Conservation (phyloP, 768 basidiomycete species). For the Hemileccinum rubropunctum region DNA sequence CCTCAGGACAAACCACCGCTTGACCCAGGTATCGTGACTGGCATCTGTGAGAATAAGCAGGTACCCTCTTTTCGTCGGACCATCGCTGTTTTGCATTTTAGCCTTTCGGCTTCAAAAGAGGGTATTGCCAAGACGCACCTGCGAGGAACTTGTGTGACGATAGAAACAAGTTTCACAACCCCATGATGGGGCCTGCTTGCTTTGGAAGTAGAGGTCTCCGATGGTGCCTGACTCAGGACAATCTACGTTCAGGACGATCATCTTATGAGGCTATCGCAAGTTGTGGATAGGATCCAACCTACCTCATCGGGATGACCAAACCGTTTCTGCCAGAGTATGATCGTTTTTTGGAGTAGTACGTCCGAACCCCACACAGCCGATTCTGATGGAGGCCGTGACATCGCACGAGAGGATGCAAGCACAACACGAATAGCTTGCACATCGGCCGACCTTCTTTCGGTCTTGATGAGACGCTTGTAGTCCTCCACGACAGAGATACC, state of each 20-base stretch:
- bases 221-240: constrained; percentile 68
- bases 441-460: constrained; percentile 77
- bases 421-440: constrained; percentile 87
- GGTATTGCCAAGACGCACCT: constrained; percentile 45
- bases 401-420: constrained; percentile 49
- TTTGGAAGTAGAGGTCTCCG: constrained; percentile 35
- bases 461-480: constrained; percentile 66
- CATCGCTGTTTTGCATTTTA: constrained; percentile 51
- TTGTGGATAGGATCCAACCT: constrained; percentile 21
- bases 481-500: constrained; percentile 90
- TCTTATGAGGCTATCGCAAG: constrained; percentile 12
- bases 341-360: constrained; percentile 57
- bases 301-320: constrained; percentile 79
- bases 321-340: constrained; percentile 81
- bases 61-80: constrained; percentile 80
- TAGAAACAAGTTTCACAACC: constrained; percentile 64
- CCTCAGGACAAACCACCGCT: constrained; percentile 82
- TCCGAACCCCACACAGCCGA: constrained; percentile 64
- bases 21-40: constrained; percentile 75
- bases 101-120: not conserved
- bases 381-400: constrained; percentile 48
- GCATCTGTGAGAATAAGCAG: constrained; percentile 81
- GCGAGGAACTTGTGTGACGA: constrained; percentile 69
- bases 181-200: constrained; percentile 41
- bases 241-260: constrained; percentile 52